Conservation (phyloP, 306 rosid genomes). For the Cucumis melo region DNA sequence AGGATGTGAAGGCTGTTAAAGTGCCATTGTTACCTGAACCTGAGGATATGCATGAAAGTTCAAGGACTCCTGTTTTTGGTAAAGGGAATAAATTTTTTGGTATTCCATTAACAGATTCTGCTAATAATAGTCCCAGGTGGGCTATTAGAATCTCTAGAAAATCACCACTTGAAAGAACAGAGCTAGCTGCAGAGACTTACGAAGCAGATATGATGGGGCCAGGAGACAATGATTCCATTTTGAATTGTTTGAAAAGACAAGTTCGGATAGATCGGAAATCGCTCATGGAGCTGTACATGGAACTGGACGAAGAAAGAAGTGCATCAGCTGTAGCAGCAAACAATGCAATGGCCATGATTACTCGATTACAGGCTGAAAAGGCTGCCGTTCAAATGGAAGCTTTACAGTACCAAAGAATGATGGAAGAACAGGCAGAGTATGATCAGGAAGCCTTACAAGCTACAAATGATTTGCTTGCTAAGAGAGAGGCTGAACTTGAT, state of each 20-base stretch:
- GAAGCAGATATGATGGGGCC: constrained; percentile 27
- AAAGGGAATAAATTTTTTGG: constrained; percentile 66
- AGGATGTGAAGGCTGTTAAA: constrained; percentile 29
- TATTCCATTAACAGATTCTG: constrained; percentile 51
- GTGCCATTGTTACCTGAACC: constrained; percentile 31
- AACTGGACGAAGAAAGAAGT: constrained; percentile 88
- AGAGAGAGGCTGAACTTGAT: constrained; percentile 59
- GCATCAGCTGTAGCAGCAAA: constrained; percentile 91
- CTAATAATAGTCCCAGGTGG: constrained; percentile 50
- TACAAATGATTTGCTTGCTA: constrained; percentile 46
- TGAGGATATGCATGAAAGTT: constrained; percentile 34
- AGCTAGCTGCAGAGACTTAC: constrained; percentile 24
- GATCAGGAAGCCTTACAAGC: constrained; percentile 82
- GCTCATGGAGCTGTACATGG: constrained; percentile 75
- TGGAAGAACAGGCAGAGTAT: constrained; percentile 95
- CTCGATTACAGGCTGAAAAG: constrained; percentile 79
- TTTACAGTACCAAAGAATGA: constrained; percentile 88
- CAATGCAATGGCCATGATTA: constrained; percentile 99
- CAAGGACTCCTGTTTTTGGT: constrained; percentile 34
- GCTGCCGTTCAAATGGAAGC: constrained; percentile 97
- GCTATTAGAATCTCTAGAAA: constrained; percentile 33
- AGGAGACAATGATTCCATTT: constrained; percentile 30
- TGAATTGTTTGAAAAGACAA: constrained; percentile 40
- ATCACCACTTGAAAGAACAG: constrained; percentile 14
- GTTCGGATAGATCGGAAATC: constrained; percentile 75